These are phyloP conservation scores for Fusarium begoniae DNA, from an alignment of 2,329 filamentous ascomycete genomes.

Conservation along the genomic window DNA sequence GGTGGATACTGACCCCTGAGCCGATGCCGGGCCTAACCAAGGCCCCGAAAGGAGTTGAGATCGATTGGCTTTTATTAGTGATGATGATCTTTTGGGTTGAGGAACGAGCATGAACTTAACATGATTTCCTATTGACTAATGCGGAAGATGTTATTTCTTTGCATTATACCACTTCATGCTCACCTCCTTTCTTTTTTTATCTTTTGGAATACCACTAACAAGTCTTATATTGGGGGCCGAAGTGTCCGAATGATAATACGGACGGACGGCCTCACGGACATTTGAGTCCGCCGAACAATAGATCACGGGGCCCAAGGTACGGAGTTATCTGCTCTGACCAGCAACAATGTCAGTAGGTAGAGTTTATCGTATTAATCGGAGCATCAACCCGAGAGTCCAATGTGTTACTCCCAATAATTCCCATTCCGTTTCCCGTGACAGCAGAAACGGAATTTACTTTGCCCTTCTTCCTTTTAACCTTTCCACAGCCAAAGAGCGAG, in stretches of 20 bases:
- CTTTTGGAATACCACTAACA: background rate
- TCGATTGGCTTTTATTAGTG: conserved; percentile 9
- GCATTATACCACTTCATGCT: background rate
- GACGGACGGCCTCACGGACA: conserved; percentile 8
- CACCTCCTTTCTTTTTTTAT: background rate
- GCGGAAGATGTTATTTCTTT: background rate
- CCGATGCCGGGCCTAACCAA: background rate
- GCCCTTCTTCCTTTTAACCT: background rate
- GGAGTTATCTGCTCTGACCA: background rate
- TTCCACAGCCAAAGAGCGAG: background rate
- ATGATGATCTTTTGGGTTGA: background rate
- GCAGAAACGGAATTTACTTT: conserved; percentile 4
- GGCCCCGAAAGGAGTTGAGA: conserved; percentile 1
- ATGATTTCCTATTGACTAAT: background rate
- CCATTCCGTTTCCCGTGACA: conserved; percentile 25
- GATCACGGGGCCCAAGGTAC: too few relatives aligned
- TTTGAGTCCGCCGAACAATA: conserved; percentile 11
- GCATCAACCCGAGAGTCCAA: background rate
- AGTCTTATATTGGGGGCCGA: background rate
- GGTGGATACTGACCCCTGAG: conserved; percentile 32
- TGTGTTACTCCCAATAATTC: conserved; percentile 3
- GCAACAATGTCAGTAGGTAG: background rate
- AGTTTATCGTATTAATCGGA: background rate
- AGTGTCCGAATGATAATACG: background rate
- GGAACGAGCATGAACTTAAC: conserved; percentile 11